These are phyloP conservation scores for Penicillium canescens DNA, from an alignment of 495 filamentous ascomycete species.

Conservation along the genomic window DNA sequence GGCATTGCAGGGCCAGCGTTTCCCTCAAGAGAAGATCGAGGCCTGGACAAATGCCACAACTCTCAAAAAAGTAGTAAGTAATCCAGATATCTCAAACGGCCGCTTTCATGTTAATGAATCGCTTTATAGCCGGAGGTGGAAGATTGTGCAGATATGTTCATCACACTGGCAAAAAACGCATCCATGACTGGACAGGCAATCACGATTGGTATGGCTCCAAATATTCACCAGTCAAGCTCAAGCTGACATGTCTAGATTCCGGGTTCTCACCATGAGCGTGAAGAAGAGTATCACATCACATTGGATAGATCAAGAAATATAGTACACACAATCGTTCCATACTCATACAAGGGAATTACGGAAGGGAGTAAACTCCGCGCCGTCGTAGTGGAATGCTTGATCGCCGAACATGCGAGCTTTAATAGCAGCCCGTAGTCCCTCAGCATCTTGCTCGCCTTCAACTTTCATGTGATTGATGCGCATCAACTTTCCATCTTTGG, in stretches of 20 bases:
- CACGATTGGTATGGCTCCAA: slow-evolving; percentile 45
- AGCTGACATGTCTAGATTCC: slow-evolving; percentile 30
- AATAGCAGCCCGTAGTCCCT: slow-evolving; percentile 40
- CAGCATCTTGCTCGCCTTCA: slow-evolving; percentile 39
- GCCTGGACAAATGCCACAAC: slow-evolving; percentile 34
- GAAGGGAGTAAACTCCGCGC: slow-evolving; percentile 35
- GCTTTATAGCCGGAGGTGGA: slow-evolving; percentile 51
- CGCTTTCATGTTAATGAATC: slow-evolving; percentile 10
- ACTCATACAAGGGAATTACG: slow-evolving; percentile 37
- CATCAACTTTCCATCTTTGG: slow-evolving; percentile 35
- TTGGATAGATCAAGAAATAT: slow-evolving; percentile 20
- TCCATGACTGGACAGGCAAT: slow-evolving; percentile 60
- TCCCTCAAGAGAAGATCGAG: slow-evolving; percentile 42
- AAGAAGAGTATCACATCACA: slow-evolving; percentile 15
- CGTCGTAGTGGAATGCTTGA: slow-evolving; percentile 27
- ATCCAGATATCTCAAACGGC: neutral
- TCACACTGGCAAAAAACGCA: slow-evolving; percentile 53
- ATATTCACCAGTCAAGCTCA: neutral
- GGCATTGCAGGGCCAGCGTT: slow-evolving; percentile 42
- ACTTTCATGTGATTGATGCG: slow-evolving; percentile 46
- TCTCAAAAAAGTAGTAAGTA: slow-evolving; percentile 46
- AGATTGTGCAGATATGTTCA: slow-evolving; percentile 53
- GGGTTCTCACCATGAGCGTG: slow-evolving; percentile 32
- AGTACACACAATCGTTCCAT: slow-evolving; percentile 1
- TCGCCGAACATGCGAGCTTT: slow-evolving; percentile 45